Percentiles rank a stretch among this genome's conserved stretches.
These are phyloP conservation scores for Colletotrichum shisoi DNA, from an alignment of 2,329 filamentous ascomycete genomes.

Conservation along the genomic window DNA sequence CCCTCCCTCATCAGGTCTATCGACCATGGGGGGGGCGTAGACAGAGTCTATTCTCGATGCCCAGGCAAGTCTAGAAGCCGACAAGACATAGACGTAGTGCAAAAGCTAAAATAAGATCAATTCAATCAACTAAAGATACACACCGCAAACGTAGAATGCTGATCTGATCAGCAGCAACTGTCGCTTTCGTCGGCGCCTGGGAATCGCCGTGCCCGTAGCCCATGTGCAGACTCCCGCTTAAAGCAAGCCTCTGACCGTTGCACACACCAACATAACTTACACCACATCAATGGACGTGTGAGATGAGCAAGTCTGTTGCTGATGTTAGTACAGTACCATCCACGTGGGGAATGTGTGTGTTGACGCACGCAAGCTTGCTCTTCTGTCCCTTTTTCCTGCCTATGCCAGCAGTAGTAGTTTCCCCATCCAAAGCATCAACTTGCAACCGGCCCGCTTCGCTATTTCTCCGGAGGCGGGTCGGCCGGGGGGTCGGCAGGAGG, in stretches of 20 bases:
- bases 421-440: neutral
- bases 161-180: neutral
- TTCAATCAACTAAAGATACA: conserved; percentile 1
- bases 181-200: conserved; percentile 24
- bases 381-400: neutral
- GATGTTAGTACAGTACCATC: neutral
- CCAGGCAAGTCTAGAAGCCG: neutral
- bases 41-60: neutral
- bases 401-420: neutral
- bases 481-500: conserved; percentile 20
- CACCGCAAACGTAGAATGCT: neutral
- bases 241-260: conserved; percentile 4
- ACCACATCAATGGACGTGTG: conserved; percentile 5
- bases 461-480: conserved; percentile 26
- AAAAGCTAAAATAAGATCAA: too few species aligned
- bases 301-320: neutral
- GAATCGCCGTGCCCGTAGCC: neutral
- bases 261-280: conserved; percentile 23
- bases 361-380: conserved; percentile 4
- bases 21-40: neutral
- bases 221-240: conserved; percentile 26
- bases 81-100: neutral
- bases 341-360: too few species aligned
- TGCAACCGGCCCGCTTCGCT: neutral
- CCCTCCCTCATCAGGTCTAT: too few species aligned